Conservation (phyloP, 108 stramenopile genomes). For the Fragilaria radians region DNA sequence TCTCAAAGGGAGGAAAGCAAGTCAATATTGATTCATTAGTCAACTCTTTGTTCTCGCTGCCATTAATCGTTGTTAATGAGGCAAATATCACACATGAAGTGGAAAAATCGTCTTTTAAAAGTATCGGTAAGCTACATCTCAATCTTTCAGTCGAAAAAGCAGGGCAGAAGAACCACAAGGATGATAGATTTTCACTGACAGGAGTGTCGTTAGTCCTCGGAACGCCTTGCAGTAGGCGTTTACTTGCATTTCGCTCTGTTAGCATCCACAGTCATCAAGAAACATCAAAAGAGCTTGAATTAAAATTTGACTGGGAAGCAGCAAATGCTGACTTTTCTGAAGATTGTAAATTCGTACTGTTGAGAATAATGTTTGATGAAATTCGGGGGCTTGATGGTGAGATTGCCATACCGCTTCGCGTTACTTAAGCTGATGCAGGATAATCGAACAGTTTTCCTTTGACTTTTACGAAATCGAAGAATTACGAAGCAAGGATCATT, state of each 20-base stretch:
- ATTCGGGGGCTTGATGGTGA: conserved; percentile 45
- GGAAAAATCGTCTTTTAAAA: conserved; percentile 5
- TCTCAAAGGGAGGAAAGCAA: neutral
- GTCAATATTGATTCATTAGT: neutral
- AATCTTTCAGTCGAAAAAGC: neutral
- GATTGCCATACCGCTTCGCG: conserved; percentile 16
- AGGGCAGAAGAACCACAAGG: conserved; percentile 13
- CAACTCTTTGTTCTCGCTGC: neutral
- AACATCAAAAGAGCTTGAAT: conserved; percentile 17
- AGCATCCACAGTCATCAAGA: neutral
- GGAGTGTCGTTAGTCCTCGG: conserved; percentile 34
- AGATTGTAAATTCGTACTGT: conserved; percentile 26
- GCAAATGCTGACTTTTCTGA: conserved; percentile 39
- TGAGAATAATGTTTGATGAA: conserved; percentile 30
- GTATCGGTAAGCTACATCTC: conserved; percentile 3
- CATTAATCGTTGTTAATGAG: conserved; percentile 2
- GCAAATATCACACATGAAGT: neutral
- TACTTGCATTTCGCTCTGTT: conserved; percentile 17
- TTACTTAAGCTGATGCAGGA: too few relatives aligned
- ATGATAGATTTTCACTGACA: neutral
- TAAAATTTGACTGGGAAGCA: conserved; percentile 44
- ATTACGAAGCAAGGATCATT: too few relatives aligned
- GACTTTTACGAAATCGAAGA: too few relatives aligned
- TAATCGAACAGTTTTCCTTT: too few relatives aligned
- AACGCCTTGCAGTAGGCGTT: conserved; percentile 13